phyloP scores from a whole-genome alignment of 2,329 filamentous ascomycete genomes.

The Aspergillus glaucus region DNA sequence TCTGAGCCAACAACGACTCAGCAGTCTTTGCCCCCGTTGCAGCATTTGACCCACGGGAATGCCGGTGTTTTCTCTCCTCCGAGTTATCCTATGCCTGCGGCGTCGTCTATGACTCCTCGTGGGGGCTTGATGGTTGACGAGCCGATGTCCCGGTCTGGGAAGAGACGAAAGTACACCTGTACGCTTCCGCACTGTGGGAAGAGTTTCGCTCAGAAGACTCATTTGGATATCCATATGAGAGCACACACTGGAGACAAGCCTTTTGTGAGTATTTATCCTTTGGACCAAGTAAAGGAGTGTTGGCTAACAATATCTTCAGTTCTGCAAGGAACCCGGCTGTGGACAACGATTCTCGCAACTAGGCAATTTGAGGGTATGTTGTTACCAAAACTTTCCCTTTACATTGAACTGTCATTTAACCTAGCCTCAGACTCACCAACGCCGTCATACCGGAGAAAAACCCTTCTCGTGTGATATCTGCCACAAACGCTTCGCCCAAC shows the following conservation, averaged over 20 bases:
- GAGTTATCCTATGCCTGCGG: slow-evolving; percentile 15
- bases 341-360: slow-evolving; percentile 78
- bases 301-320: slow-evolving; percentile 21
- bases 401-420: background rate
- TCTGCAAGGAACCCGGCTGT: slow-evolving; percentile 67
- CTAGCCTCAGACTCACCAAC: slow-evolving; percentile 64
- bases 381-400: background rate
- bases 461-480: slow-evolving; percentile 76
- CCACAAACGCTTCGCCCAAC: slow-evolving; percentile 75
- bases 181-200: slow-evolving; percentile 68
- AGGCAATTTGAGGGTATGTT: slow-evolving; percentile 73
- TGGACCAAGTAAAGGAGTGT: background rate
- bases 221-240: slow-evolving; percentile 81
- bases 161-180: slow-evolving; percentile 65
- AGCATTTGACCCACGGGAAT: slow-evolving; percentile 24
- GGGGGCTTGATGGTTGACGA: slow-evolving; percentile 27
- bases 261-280: slow-evolving; percentile 57
- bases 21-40: slow-evolving; percentile 30
- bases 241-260: slow-evolving; percentile 87
- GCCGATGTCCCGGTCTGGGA: slow-evolving; percentile 27
- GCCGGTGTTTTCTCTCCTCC: slow-evolving; percentile 13
- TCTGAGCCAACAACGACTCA: slow-evolving; percentile 17
- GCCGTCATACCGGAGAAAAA: slow-evolving; percentile 79
- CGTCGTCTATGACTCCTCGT: slow-evolving; percentile 11
- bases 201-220: slow-evolving; percentile 84